These are phyloP conservation scores for Gillenia trifoliata DNA, from an alignment of 306 rosid species.

Conservation along the genomic window DNA sequence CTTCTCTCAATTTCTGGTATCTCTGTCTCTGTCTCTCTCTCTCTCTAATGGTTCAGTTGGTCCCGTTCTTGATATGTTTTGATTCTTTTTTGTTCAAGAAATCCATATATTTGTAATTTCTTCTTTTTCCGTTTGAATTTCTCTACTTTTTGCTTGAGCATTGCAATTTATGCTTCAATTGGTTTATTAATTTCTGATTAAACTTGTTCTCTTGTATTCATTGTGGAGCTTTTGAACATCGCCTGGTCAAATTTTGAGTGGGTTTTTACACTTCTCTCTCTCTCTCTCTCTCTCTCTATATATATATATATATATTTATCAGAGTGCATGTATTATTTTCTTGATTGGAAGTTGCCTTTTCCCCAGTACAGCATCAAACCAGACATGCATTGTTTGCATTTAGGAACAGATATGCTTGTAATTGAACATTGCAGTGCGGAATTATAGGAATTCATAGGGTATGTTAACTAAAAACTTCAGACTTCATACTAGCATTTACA, in stretches of 20 bases:
- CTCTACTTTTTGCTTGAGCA: not conserved
- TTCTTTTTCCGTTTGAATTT: no score
- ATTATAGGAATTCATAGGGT: not conserved
- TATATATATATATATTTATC: no score
- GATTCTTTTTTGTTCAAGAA: no score
- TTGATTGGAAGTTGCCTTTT: no score
- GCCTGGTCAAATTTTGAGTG: not conserved
- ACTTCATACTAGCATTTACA: not conserved
- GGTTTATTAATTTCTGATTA: no score
- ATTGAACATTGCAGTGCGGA: not conserved
- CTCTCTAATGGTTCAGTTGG: no score
- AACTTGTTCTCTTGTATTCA: not conserved
- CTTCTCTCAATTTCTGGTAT: no score
- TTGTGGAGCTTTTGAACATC: not conserved
- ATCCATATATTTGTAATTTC: no score
- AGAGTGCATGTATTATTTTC: no score
- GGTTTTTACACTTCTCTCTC: not conserved
- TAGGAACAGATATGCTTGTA: not conserved
- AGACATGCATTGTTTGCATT: not conserved
- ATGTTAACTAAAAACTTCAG: not conserved
- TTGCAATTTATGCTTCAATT: not conserved
- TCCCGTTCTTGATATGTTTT: no score
- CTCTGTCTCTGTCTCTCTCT: no score
- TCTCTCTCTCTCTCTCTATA: no score
- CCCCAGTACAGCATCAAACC: not conserved